Evolutionary conservation across 805 yeast species (phyloP), one percentile per base, ranked within the genome.

Genomic region (Nakazawaea molendinolei): DNA sequence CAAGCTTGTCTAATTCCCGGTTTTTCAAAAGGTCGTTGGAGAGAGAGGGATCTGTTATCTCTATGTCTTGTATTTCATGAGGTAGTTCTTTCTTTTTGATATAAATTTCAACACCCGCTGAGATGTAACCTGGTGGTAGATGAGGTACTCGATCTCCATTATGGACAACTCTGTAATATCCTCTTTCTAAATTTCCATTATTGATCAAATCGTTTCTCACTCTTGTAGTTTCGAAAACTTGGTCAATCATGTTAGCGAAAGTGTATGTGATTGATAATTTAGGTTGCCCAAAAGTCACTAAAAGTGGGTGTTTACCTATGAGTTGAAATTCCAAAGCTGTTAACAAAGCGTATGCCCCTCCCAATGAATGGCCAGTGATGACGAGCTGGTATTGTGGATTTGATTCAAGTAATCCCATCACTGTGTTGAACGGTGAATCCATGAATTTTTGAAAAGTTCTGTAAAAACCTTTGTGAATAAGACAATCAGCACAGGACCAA

Each of bases 331-430:
- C 92, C 16, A 76, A 62, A 0, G 82, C 90, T 7, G 74, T 67
- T 23, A 84, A 55, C 4, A 66, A 56, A 2, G 87, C 79, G 34
- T 80, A 53, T 0, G 89, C 87, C 5, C 79, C 94, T 3, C 87
- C 89, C 28, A 84, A 55, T 0, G 92, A 84, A 55, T 85, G 95
- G 0, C 94, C 94, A 1, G 77, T 61, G 2, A 79, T 64, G 2
- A 71, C 63, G 4, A 81, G 40, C 15, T 61, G 51, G 50, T 76
- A 79, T 17, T 63, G 67, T 0, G 76, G 71, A 47, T 67, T 56
- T 14, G 59, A 47, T 8, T 52, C 40, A 15, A 58, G 51, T 14
- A 67, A 46, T 2, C 46, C 42, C 10, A 55, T 46, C 1, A 78
- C 57, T 4, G 6, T 3, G 3, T 19, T 5, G 31, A 36, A 36